Conservation (phyloP, 768 basidiomycete genomes). For the Mycena chlorophos region DNA sequence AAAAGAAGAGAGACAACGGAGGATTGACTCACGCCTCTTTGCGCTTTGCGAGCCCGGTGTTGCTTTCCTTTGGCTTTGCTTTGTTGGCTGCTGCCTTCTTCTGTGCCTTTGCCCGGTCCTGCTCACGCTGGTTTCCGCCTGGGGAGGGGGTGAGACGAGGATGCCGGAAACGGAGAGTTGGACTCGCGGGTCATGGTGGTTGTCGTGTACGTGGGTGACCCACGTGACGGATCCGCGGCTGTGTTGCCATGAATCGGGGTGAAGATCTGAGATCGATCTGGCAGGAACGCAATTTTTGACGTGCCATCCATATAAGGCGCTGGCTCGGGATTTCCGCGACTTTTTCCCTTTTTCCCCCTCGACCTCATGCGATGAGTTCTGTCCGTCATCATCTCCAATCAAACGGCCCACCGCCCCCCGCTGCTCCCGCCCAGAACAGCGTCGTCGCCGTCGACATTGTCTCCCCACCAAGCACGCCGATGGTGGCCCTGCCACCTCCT, state of each 20-base stretch:
- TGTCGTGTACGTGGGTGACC: conserved; percentile 14
- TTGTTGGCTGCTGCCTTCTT: conserved; percentile 59
- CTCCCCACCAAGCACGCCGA: conserved; percentile 45
- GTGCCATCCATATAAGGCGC: too few relatives aligned
- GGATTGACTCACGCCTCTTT: conserved; percentile 66
- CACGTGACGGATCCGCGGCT: too few relatives aligned
- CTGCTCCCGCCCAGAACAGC: too few relatives aligned
- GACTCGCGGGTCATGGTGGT: conserved; percentile 57
- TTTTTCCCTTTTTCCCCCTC: conserved; percentile 43
- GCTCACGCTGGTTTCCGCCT: conserved; percentile 86
- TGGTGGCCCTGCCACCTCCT: conserved; percentile 35
- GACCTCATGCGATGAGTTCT: conserved; percentile 49
- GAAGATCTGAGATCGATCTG: too few relatives aligned
- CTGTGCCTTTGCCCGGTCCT: conserved; percentile 69
- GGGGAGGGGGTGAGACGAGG: conserved; percentile 15
- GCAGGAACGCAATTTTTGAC: too few relatives aligned
- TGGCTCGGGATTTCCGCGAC: conserved; percentile 19
- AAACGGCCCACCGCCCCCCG: too few relatives aligned
- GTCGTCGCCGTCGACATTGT: too few relatives aligned
- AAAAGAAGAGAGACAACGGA: conserved; percentile 14
- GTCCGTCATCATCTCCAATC: conserved; percentile 44
- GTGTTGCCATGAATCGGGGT: too few relatives aligned
- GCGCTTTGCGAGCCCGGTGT: conserved; percentile 58
- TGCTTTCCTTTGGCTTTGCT: conserved; percentile 76
- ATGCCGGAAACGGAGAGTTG: conserved; percentile 3